Conservation (phyloP, 2,329 filamentous ascomycete species). For the Tolypocladium album region DNA sequence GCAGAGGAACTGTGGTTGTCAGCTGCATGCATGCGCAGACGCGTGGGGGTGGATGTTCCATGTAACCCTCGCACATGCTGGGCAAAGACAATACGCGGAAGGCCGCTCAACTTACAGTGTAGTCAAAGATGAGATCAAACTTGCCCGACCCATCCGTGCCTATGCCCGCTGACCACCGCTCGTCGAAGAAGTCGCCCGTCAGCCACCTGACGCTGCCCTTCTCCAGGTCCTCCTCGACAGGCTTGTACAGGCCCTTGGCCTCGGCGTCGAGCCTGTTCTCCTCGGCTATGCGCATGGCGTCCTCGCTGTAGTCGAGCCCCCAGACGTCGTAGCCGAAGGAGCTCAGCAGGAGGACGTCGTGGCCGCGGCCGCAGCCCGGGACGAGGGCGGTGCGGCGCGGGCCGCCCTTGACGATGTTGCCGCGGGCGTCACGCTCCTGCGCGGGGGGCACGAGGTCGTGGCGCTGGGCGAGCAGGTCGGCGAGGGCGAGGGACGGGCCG, state of each 20-base stretch:
- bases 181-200: conserved; percentile 55
- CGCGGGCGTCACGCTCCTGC: conserved; percentile 20
- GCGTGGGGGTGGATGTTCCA: not conserved
- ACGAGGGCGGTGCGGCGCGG: conserved; percentile 47
- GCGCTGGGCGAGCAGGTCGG: conserved; percentile 37
- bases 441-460: conserved; percentile 30
- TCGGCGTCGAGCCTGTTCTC: conserved; percentile 28
- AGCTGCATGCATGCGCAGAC: not conserved
- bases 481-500: conserved; percentile 40
- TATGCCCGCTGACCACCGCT: conserved; percentile 40
- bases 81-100: not conserved
- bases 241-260: conserved; percentile 31
- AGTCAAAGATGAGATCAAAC: conserved; percentile 59
- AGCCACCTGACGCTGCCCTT: conserved; percentile 47
- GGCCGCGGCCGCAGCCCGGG: conserved; percentile 71
- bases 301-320: conserved; percentile 57
- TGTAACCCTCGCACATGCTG: not conserved
- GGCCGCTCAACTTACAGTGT: conserved; percentile 36
- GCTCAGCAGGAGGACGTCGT: conserved; percentile 68
- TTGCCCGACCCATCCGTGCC: conserved; percentile 27
- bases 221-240: conserved; percentile 23
- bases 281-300: conserved; percentile 33
- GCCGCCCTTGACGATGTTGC: conserved; percentile 13
- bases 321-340: conserved; percentile 67
- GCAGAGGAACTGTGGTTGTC: conserved; percentile 43